Evolutionary conservation across 2,329 filamentous ascomycete genomes (phyloP).

Genomic region (Sarocladium brachiariae): DNA sequence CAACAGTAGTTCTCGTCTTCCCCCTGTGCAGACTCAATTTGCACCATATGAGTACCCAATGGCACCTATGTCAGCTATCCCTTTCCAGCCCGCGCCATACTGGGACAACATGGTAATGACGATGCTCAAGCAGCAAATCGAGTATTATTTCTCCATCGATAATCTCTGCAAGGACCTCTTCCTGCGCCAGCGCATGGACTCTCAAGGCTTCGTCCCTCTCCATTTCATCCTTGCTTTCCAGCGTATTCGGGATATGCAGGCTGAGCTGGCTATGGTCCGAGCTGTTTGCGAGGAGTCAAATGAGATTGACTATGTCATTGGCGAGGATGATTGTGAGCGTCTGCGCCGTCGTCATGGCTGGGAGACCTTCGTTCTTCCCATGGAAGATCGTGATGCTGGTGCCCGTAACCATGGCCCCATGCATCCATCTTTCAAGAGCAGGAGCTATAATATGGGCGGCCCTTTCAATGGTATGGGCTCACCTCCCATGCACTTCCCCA

Average conservation of each 20-base stretch:
- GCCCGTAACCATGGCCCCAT: slow-evolving; percentile 66
- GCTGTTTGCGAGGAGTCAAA: slow-evolving; percentile 66
- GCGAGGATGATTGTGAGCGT: slow-evolving; percentile 71
- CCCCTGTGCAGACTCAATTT: slow-evolving; percentile 30
- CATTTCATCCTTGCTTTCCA: slow-evolving; percentile 79
- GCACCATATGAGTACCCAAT: slow-evolving; percentile 33
- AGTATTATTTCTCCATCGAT: slow-evolving; percentile 96
- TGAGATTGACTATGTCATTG: slow-evolving; percentile 66
- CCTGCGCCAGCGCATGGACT: slow-evolving; percentile 87
- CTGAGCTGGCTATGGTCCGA: slow-evolving; percentile 67
- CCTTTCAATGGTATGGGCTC: slow-evolving; percentile 24
- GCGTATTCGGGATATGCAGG: slow-evolving; percentile 44
- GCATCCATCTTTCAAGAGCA: slow-evolving; percentile 30
- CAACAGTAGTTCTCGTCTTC: slow-evolving; percentile 27
- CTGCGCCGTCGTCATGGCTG: slow-evolving; percentile 70
- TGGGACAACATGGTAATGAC: slow-evolving; percentile 41
- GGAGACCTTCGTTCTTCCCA: slow-evolving; percentile 70
- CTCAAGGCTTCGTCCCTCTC: slow-evolving; percentile 82
- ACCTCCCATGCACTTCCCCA: slow-evolving; percentile 14
- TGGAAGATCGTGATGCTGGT: slow-evolving; percentile 62
- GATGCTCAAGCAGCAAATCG: slow-evolving; percentile 49
- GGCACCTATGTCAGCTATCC: slow-evolving; percentile 30
- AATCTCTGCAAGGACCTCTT: slow-evolving; percentile 92
- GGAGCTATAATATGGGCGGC: slow-evolving; percentile 18
- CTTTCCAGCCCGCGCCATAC: slow-evolving; percentile 36